Conservation (phyloP, 2,329 filamentous ascomycete genomes). For the Neofusicoccum umdonicola region DNA sequence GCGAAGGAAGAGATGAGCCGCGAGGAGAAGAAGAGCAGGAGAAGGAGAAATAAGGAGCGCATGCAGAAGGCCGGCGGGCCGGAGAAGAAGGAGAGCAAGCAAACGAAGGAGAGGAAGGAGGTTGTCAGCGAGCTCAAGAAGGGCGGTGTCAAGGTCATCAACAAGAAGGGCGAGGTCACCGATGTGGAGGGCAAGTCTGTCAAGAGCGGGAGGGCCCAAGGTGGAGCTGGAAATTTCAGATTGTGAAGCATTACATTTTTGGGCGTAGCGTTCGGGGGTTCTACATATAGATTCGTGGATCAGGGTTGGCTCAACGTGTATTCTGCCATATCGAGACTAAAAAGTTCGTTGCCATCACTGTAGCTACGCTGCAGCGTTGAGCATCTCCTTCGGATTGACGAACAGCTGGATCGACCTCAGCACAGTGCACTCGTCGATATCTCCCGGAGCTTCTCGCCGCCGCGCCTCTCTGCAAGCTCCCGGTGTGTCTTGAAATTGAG, state of each 20-base stretch:
- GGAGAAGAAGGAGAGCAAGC: slow-evolving; percentile 54
- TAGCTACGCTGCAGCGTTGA: too few species aligned
- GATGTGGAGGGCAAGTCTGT: slow-evolving; percentile 81
- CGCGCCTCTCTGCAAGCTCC: slow-evolving; percentile 13
- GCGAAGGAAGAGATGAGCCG: slow-evolving; percentile 82
- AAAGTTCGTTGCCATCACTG: too few species aligned
- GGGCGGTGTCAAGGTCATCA: slow-evolving; percentile 88
- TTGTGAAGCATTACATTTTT: slow-evolving; percentile 19
- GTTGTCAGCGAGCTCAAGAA: slow-evolving; percentile 70
- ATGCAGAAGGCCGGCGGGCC: slow-evolving; percentile 62
- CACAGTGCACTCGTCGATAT: slow-evolving; percentile 1
- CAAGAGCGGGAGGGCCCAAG: slow-evolving; percentile 28
- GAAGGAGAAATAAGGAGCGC: slow-evolving; percentile 82
- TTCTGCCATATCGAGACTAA: too few species aligned
- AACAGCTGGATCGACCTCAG: background rate
- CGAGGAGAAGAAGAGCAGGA: slow-evolving; percentile 75
- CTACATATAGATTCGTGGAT: background rate
- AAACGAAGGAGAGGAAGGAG: slow-evolving; percentile 56
- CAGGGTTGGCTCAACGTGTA: background rate
- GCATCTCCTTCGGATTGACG: too few species aligned
- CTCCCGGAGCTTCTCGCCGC: slow-evolving; percentile 14
- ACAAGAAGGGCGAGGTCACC: slow-evolving; percentile 80
- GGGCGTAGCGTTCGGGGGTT: background rate
- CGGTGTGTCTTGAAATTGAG: slow-evolving; percentile 13
- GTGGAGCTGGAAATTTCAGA: slow-evolving; percentile 34